Evolutionary conservation across 2,329 filamentous ascomycete species (phyloP).

Genomic region (Trichoderma polysporum): DNA sequence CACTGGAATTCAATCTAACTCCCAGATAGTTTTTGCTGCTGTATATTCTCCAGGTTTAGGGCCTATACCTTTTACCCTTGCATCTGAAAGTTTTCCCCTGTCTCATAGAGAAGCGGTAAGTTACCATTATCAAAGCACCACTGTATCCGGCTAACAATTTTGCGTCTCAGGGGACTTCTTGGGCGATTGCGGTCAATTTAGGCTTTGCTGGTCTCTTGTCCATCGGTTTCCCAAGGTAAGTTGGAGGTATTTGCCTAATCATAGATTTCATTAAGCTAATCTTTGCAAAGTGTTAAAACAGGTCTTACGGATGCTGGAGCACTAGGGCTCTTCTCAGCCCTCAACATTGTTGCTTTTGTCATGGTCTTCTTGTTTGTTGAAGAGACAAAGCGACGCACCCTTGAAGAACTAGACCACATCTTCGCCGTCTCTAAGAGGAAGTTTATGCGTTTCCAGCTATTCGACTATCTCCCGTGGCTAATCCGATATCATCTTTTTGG

Average conservation of each 20-base stretch:
- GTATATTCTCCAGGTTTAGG: constrained; percentile 44
- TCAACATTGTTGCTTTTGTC: constrained; percentile 48
- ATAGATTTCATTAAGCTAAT: background rate
- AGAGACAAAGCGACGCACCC: constrained; percentile 42
- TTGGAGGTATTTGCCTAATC: background rate
- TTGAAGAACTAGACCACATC: constrained; percentile 43
- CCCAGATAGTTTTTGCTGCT: constrained; percentile 38
- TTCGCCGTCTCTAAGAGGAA: constrained; percentile 40
- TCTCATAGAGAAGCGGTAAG: constrained; percentile 47
- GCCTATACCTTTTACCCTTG: constrained; percentile 51
- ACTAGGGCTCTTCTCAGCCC: constrained; percentile 46
- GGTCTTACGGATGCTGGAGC: constrained; percentile 35
- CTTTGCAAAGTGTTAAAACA: constrained; percentile 25
- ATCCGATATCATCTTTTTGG: constrained; percentile 30
- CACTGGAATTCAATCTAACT: constrained; percentile 1
- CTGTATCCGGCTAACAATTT: constrained; percentile 15
- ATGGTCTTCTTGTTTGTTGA: constrained; percentile 47
- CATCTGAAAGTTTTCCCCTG: constrained; percentile 51
- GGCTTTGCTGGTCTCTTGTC: constrained; percentile 48
- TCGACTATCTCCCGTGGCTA: constrained; percentile 38
- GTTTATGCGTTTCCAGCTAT: constrained; percentile 40
- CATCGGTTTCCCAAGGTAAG: constrained; percentile 40
- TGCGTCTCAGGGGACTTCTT: constrained; percentile 42
- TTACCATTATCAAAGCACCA: background rate
- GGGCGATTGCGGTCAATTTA: constrained; percentile 49